phyloP scores from a whole-genome alignment of 2,329 filamentous ascomycete species.

The Metarhizium brunneum region DNA sequence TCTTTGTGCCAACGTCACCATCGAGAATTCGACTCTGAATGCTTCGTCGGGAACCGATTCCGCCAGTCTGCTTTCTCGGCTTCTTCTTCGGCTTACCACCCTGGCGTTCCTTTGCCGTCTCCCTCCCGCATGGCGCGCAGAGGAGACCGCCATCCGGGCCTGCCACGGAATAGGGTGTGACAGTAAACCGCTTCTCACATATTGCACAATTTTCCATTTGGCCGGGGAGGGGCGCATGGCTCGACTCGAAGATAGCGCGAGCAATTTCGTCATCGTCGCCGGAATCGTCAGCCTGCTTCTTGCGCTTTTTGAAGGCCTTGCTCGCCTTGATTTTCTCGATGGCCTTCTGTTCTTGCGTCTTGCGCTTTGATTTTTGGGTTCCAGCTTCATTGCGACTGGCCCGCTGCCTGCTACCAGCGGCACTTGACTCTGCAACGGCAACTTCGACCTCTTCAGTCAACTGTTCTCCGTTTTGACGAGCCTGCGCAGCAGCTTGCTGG shows the following conservation, averaged over 20 bases:
- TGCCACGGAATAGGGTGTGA: constrained; percentile 78
- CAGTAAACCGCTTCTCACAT: constrained; percentile 83
- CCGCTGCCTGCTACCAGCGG: constrained; percentile 16
- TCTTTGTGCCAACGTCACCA: constrained; percentile 61
- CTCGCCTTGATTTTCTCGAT: constrained; percentile 54
- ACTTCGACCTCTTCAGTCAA: constrained; percentile 6
- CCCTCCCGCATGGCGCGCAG: constrained; percentile 72
- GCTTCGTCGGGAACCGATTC: constrained; percentile 59
- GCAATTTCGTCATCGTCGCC: constrained; percentile 44
- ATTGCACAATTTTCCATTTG: constrained; percentile 83
- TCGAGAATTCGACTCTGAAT: constrained; percentile 79
- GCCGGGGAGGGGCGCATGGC: constrained; percentile 55
- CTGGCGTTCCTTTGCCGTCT: constrained; percentile 54
- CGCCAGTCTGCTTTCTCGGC: constrained; percentile 39
- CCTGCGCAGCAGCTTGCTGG: constrained; percentile 24
- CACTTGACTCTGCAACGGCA: constrained; percentile 13
- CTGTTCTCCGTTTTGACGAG: constrained; percentile 14
- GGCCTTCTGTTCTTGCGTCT: constrained; percentile 39
- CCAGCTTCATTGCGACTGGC: constrained; percentile 15
- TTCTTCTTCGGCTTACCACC: constrained; percentile 27
- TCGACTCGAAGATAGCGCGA: constrained; percentile 36
- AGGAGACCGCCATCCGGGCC: constrained; percentile 80
- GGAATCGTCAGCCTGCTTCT: constrained; percentile 26
- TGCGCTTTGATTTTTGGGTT: constrained; percentile 24
- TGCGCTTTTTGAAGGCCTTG: constrained; percentile 48